These are phyloP conservation scores for Pseudocercospora cruenta DNA, from an alignment of 2,329 filamentous ascomycete species.

Conservation along the genomic window DNA sequence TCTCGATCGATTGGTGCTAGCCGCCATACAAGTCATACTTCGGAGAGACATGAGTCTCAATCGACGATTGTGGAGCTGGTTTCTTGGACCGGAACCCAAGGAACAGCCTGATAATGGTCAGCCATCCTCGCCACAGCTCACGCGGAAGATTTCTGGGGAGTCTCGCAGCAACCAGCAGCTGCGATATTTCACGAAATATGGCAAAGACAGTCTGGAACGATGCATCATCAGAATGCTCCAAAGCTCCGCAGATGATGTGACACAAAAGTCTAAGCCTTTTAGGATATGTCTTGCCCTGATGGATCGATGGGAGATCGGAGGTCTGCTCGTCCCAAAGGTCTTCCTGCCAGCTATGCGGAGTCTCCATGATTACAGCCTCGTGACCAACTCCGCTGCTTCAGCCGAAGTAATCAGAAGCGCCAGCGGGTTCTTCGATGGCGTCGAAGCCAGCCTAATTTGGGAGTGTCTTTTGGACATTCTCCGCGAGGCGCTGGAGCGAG, in stretches of 20 bases:
- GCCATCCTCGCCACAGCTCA: constrained; percentile 27
- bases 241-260: constrained; percentile 55
- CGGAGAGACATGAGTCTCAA: constrained; percentile 97
- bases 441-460: constrained; percentile 93
- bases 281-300: constrained; percentile 92
- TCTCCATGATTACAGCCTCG: constrained; percentile 72
- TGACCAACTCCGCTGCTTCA: constrained; percentile 70
- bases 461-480: constrained; percentile 33
- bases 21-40: constrained; percentile 83
- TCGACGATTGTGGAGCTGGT: constrained; percentile 91
- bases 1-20: constrained; percentile 77
- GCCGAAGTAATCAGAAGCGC: constrained; percentile 89
- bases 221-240: constrained; percentile 79
- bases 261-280: constrained; percentile 80
- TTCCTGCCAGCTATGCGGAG: constrained; percentile 85
- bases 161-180: constrained; percentile 58
- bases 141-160: constrained; percentile 49
- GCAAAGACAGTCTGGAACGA: constrained; percentile 71
- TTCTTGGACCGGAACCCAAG: constrained; percentile 75
- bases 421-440: constrained; percentile 94
- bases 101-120: constrained; percentile 34
- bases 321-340: constrained; percentile 81
- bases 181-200: constrained; percentile 78
- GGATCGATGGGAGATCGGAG: constrained; percentile 98
- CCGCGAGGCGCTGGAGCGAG: constrained; percentile 16